Evolutionary conservation across 2,329 filamentous ascomycete genomes (phyloP), one percentile per base, ranked within the genome.

Genomic region (Fusarium lateritium): DNA sequence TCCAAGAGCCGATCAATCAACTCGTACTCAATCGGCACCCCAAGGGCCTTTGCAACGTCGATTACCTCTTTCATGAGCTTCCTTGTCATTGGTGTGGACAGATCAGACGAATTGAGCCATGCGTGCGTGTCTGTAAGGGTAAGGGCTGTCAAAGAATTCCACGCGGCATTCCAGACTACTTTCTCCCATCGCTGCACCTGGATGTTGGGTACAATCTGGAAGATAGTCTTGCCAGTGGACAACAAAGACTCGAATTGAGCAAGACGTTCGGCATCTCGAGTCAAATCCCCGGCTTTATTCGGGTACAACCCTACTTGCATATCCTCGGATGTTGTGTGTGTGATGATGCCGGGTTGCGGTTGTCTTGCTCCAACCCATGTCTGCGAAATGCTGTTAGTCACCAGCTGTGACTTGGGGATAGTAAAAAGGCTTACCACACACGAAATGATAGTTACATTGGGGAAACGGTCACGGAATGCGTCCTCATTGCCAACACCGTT

Each of bases 401-500:
- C 22, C 40, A 15, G 33, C 11, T 26, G n/a, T 14, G 13, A 14
- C 5, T 19, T 7, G 2, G 13, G 5, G 5, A 7, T 9, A 13
- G 1, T 6, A 8, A 2, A 3, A 15, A n/a, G 3, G 77, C 83
- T 62, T 73, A 86, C 84, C 59, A 89, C 86, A 39, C 83, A 84
- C 42, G 84, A 88, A 8, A 90, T 72, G 22, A 91, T 80, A 0
- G 86, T 83, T 33, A 84, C 85, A 1, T 73, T 55, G 0, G 86
- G 86, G 65, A 86, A 90, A 0, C 77, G 75, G 1, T 73, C 67
- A 0, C 76, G 70, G 52, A 88, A 89, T 17, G 86, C 83, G 11
- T 85, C 81, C 72, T 91, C 88, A 62, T 89, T 89, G 2, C 81
- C 83, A 38, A 90, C 84, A 1, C 88, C 88, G 68, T 90, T 90